Percentiles rank a stretch among this genome's conserved stretches.
phyloP scores from a whole-genome alignment of 148 eudicot species.

The Camellia granthamiana region DNA sequence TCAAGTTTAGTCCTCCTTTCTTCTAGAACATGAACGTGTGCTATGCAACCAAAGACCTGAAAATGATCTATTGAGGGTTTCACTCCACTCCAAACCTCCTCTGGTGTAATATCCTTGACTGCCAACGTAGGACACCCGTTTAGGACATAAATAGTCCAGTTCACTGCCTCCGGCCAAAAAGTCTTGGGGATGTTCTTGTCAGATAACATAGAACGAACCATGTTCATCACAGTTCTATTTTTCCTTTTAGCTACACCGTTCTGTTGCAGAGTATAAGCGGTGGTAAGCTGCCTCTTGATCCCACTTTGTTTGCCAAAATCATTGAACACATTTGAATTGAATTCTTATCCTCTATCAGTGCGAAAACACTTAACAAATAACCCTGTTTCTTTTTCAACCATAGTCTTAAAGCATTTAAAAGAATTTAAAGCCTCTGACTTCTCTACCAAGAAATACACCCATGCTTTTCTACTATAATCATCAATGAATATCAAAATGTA shows the following conservation, averaged over 20 bases:
- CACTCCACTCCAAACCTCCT: no score
- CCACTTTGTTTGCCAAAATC: neutral
- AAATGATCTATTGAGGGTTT: no score
- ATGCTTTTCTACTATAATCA: constrained; percentile 15
- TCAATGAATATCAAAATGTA: constrained; percentile 6
- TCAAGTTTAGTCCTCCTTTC: no score
- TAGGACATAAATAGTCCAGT: neutral
- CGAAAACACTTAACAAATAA: neutral
- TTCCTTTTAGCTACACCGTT: no score
- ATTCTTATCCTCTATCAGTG: constrained; percentile 16
- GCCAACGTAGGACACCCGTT: neutral
- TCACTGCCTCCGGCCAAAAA: constrained; percentile 1
- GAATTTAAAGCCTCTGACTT: constrained; percentile 13
- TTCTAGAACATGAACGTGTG: no score
- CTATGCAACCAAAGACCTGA: no score
- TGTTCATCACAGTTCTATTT: neutral
- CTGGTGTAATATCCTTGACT: neutral
- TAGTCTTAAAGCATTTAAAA: constrained; percentile 13
- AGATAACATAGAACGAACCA: neutral
- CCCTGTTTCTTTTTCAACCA: constrained; percentile 15
- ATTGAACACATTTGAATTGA: constrained; percentile 4
- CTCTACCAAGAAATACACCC: constrained; percentile 21
- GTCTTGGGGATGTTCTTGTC: neutral
- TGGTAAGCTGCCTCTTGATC: neutral
- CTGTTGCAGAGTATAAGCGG: neutral